Evolutionary conservation across 495 filamentous ascomycete species (phyloP).

Genomic region (Tuber aestivum): DNA sequence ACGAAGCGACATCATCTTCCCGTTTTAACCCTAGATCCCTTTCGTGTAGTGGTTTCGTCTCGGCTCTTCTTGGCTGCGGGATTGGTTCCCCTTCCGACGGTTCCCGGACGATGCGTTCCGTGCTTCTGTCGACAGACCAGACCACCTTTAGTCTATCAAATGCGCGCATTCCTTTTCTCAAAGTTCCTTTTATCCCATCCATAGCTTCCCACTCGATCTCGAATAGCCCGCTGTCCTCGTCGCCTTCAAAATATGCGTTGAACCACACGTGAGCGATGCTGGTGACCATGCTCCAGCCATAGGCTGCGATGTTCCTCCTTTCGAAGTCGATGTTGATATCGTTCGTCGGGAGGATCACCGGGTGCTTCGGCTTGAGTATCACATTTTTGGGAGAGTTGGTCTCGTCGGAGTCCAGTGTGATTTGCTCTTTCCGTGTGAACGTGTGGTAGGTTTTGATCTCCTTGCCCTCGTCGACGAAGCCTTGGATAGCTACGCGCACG

Average conservation of each 20-base stretch:
- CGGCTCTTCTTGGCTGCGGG: slow-evolving; percentile 18
- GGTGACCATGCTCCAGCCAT: slow-evolving; percentile 83
- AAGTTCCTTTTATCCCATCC: slow-evolving; percentile 58
- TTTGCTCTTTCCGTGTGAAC: slow-evolving; percentile 67
- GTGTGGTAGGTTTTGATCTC: slow-evolving; percentile 76
- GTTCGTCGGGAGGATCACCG: slow-evolving; percentile 61
- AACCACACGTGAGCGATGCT: slow-evolving; percentile 94
- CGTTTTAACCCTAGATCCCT: slow-evolving; percentile 23
- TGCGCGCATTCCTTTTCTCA: slow-evolving; percentile 69
- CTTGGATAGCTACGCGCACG: slow-evolving; percentile 79
- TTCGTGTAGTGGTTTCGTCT: slow-evolving; percentile 19
- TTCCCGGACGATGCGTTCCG: slow-evolving; percentile 30
- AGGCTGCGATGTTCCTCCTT: slow-evolving; percentile 66
- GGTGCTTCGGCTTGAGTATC: slow-evolving; percentile 65
- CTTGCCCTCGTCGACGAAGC: slow-evolving; percentile 79
- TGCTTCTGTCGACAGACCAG: slow-evolving; percentile 52
- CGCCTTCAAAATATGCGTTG: slow-evolving; percentile 87
- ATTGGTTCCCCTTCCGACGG: slow-evolving; percentile 29
- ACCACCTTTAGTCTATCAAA: slow-evolving; percentile 82
- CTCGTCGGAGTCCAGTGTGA: slow-evolving; percentile 59
- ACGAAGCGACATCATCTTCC: neutral
- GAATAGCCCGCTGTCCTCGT: slow-evolving; percentile 52
- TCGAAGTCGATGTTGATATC: slow-evolving; percentile 90
- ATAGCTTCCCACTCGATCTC: slow-evolving; percentile 58
- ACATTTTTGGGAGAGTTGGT: slow-evolving; percentile 51